These are phyloP conservation scores for Jamesozyma lodderae DNA, from an alignment of 805 yeast species.

Conservation along the genomic window DNA sequence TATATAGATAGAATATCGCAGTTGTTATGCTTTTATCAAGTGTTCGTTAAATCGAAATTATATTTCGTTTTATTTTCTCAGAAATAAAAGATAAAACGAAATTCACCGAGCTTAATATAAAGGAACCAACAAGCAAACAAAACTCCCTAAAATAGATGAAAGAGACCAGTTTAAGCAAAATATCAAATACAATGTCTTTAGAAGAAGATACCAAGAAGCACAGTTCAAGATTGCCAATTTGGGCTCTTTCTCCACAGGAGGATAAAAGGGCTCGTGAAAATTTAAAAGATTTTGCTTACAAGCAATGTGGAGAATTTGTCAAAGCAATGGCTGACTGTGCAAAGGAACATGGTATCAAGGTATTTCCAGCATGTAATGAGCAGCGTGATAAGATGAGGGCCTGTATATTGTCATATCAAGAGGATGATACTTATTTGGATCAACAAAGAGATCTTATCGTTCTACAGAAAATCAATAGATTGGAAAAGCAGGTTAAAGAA, in stretches of 20 bases:
- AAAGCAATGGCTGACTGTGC: constrained; percentile 61
- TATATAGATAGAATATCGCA: too few relatives aligned
- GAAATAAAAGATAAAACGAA: too few relatives aligned
- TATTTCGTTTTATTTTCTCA: too few relatives aligned
- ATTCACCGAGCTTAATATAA: too few relatives aligned
- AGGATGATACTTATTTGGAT: constrained; percentile 51
- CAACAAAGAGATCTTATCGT: constrained; percentile 58
- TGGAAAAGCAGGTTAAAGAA: constrained; percentile 21
- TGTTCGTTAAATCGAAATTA: too few relatives aligned
- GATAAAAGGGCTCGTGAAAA: constrained; percentile 64
- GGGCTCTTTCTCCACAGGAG: constrained; percentile 71
- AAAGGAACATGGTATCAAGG: constrained; percentile 50
- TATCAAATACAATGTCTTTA: neutral
- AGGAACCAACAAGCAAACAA: neutral
- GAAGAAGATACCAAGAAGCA: neutral
- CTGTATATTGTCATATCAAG: constrained; percentile 56
- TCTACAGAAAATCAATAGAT: constrained; percentile 41
- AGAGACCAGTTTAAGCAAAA: neutral
- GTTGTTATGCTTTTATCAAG: too few relatives aligned
- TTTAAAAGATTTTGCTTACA: constrained; percentile 60
- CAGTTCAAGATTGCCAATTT: constrained; percentile 43
- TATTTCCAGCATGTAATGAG: constrained; percentile 56
- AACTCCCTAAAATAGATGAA: neutral
- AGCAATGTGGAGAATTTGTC: constrained; percentile 58
- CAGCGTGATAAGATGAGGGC: constrained; percentile 48